phyloP scores from a whole-genome alignment of 306 rosid species.

The Alnus rubra region DNA sequence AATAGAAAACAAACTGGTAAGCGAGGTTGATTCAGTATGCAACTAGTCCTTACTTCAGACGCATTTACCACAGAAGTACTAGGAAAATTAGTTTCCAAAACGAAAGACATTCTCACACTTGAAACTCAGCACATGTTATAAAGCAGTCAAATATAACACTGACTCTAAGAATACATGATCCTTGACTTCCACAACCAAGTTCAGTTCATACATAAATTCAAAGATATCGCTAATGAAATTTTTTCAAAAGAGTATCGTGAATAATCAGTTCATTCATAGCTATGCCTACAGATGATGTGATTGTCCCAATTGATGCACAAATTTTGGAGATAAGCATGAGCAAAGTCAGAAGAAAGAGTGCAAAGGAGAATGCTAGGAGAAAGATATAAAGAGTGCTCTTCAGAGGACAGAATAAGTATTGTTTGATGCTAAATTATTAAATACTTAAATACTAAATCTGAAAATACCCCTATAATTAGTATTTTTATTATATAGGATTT shows the following conservation, averaged over 20 bases:
- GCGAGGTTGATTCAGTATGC: neutral
- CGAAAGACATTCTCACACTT: neutral
- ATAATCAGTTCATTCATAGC: neutral
- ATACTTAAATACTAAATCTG: neutral
- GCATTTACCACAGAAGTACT: neutral
- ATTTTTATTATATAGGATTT: neutral
- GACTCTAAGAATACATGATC: neutral
- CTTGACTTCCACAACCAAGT: neutral
- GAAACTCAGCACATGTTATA: neutral
- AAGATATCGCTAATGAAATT: neutral
- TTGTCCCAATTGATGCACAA: neutral
- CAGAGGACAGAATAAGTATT: neutral
- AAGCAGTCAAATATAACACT: neutral
- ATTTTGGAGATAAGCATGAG: neutral
- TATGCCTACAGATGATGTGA: neutral
- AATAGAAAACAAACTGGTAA: neutral
- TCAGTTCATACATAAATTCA: neutral
- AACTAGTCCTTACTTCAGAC: neutral
- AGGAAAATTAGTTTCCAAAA: neutral
- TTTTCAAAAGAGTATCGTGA: neutral
- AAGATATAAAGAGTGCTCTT: neutral
- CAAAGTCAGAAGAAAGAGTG: neutral
- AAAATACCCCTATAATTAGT: neutral
- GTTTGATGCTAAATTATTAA: neutral
- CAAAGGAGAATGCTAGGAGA: neutral